Evolutionary conservation across 1,284 basidiomycete genomes (phyloP).

Genomic region (Coniferiporia sulphurascens): DNA sequence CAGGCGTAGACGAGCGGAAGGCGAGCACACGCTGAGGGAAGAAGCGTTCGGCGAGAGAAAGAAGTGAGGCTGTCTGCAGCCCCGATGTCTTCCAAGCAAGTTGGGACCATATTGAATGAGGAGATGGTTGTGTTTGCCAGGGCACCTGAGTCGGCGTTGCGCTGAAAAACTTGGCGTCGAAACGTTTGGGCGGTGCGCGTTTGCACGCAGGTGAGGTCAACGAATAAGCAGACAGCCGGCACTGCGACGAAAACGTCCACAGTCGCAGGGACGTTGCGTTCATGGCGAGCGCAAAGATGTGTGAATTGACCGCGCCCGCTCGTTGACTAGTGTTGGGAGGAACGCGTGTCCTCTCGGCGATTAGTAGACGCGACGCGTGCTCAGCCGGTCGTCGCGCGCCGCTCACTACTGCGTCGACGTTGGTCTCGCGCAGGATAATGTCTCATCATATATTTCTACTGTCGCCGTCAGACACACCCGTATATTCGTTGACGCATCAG

Average conservation of each 20-base stretch:
- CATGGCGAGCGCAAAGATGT: background rate
- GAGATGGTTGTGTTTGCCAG: background rate
- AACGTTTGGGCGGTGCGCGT: background rate
- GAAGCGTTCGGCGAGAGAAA: background rate
- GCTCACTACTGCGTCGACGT: background rate
- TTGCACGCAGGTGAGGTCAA: background rate
- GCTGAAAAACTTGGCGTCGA: slow-evolving; percentile 8
- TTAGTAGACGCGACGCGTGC: background rate
- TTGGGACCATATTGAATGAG: background rate
- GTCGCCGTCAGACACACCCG: slow-evolving; percentile 76
- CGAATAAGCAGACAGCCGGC: background rate
- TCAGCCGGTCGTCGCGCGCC: background rate
- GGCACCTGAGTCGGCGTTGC: background rate
- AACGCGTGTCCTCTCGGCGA: too few relatives aligned
- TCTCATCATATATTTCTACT: slow-evolving; percentile 80
- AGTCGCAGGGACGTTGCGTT: background rate
- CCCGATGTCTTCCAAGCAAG: background rate
- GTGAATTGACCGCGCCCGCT: too few relatives aligned
- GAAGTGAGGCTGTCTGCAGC: background rate
- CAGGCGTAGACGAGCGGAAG: background rate
- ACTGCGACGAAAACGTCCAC: background rate
- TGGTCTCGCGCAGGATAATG: slow-evolving; percentile 39
- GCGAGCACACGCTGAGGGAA: background rate
- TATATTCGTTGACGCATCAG: slow-evolving; percentile 75
- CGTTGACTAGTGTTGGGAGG: too few relatives aligned